Conservation (phyloP, 345 rosid genomes). For the Chamaenerion angustifolium region DNA sequence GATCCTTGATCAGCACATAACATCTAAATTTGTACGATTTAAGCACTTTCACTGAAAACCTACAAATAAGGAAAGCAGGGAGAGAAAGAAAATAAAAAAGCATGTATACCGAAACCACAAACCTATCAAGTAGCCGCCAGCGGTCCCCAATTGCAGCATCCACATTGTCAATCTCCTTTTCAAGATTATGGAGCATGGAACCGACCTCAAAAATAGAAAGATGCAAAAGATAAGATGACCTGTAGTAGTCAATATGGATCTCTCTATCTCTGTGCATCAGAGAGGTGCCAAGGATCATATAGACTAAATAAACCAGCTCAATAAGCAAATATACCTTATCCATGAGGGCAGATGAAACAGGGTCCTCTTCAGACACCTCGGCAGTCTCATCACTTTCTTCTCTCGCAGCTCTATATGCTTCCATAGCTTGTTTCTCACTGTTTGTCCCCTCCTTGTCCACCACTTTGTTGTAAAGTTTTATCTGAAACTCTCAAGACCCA, state of each 20-base stretch:
- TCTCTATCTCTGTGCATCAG: no score
- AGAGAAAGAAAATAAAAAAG: no score
- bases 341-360: constrained; percentile 71
- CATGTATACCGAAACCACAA: constrained; percentile 2
- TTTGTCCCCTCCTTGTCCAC: constrained; percentile 79
- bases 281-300: not conserved
- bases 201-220: constrained; percentile 51
- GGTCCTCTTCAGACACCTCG: constrained; percentile 45
- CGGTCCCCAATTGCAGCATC: constrained; percentile 89
- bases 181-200: constrained; percentile 89
- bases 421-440: constrained; percentile 60
- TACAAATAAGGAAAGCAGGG: no score
- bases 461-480: constrained; percentile 77
- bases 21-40: no score
- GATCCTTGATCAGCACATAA: no score
- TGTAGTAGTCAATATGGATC: not conserved
- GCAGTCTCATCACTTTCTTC: constrained; percentile 58
- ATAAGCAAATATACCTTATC: constrained; percentile 38
- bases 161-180: constrained; percentile 95
- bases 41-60: no score
- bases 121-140: constrained; percentile 90
- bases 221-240: not conserved
- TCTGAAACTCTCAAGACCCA: constrained; percentile 21
- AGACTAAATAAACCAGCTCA: not conserved
- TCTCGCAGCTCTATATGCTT: constrained; percentile 84